Evolutionary conservation across 1,284 basidiomycete species (phyloP).

Genomic region (Coniferiporia sulphurascens): DNA sequence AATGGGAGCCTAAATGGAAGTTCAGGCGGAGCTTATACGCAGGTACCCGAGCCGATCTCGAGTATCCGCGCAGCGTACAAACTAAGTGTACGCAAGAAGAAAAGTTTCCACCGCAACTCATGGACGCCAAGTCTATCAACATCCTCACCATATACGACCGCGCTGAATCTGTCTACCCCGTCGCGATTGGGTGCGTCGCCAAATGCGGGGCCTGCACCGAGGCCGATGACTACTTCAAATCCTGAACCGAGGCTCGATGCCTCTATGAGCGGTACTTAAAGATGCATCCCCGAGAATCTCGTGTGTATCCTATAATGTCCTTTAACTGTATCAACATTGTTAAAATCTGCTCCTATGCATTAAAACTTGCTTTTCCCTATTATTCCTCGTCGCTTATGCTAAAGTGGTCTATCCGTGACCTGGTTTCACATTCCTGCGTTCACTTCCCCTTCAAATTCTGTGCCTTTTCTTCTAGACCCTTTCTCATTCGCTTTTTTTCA

Average conservation of each 20-base stretch:
- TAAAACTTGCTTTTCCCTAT: background rate
- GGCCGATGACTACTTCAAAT: background rate
- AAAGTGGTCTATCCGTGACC: background rate
- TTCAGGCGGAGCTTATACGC: background rate
- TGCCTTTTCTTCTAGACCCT: background rate
- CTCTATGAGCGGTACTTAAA: slow-evolving; percentile 1
- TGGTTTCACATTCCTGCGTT: background rate
- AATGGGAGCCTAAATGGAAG: background rate
- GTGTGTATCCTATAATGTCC: background rate
- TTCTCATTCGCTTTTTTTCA: no score
- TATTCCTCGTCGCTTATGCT: background rate
- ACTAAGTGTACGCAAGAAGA: slow-evolving; percentile 50
- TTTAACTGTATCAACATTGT: slow-evolving; percentile 1
- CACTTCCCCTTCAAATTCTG: background rate
- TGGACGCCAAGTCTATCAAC: slow-evolving; percentile 34
- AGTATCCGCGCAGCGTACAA: slow-evolving; percentile 55
- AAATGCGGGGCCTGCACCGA: background rate
- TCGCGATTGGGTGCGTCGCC: background rate
- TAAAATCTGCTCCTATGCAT: background rate
- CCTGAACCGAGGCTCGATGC: background rate
- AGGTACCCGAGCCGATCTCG: slow-evolving; percentile 32
- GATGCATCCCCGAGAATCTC: background rate
- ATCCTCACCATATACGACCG: background rate
- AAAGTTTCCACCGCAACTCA: slow-evolving; percentile 49
- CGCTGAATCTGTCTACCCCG: background rate